Evolutionary conservation across 2,329 filamentous ascomycete genomes (phyloP), one percentile per base, ranked within the genome.

Genomic region (Xylaria sp.): DNA sequence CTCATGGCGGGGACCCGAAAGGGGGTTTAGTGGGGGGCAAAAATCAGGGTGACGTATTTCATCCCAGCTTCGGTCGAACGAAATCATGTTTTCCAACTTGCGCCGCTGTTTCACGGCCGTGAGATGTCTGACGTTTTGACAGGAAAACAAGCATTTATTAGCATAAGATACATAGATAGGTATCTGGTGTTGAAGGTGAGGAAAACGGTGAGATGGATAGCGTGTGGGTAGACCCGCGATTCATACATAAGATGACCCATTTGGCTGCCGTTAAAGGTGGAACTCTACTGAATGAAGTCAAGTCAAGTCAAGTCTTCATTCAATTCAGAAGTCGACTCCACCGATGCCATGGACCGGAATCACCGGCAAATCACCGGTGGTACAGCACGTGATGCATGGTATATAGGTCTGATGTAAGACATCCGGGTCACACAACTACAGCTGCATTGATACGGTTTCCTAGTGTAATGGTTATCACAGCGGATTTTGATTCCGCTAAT

Each of bases 381-480:
- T 2, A 42, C 11, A 42, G 37, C 37, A 13, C 8, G 37, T 9
- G 37, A 19, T 19, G 16, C 16, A 8, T 7, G n/a, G 16, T 48
- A 19, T 48, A 48, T 48, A 48, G 4, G 16, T 10, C 34, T 13
- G 23, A 7, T 42, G 3, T 7, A 51, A 34, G 42, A 7, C 37
- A 19, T 30, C 19, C 6, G 11, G 5, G 35, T 60, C 58, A 60
- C 61, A 56, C 56, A 53, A 4, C n/a, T 13, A n/a, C 11, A 59
- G 10, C 6, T 16, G 39, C 8, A 10, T 2, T 8, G 5, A 13
- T 16, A 16, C 3, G 62, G 62, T 64, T 62, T 60, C 59, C 59
- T 65, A 57, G 63, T 65, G 61, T 65, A 65, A 65, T 65, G 63
- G 63, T 63, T 65, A 65, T 61, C 63, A 65, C 63, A 57, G 63